Conservation (phyloP, 1,284 basidiomycete genomes). For the Entoloma clypeatum region DNA sequence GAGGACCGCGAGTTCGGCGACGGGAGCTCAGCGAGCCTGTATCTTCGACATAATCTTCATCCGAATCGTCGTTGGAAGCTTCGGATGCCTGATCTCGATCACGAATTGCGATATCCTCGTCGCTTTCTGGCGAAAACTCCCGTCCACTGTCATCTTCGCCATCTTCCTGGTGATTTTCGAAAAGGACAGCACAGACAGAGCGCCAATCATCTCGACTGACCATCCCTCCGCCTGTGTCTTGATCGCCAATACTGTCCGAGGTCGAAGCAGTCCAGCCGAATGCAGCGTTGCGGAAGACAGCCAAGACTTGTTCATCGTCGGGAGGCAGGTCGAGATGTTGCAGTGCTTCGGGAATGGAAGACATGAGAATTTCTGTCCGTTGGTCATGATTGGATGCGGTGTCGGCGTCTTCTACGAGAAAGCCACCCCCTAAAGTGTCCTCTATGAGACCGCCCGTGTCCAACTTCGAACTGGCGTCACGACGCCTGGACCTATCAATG, state of each 20-base stretch:
- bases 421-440: slow-evolving; percentile 17
- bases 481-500: no score
- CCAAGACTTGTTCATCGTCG: slow-evolving; percentile 63
- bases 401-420: slow-evolving; percentile 13
- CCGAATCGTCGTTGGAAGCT: slow-evolving; percentile 20
- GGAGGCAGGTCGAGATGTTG: slow-evolving; percentile 58
- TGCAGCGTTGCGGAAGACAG: slow-evolving; percentile 68
- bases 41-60: slow-evolving; percentile 32
- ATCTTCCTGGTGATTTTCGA: slow-evolving; percentile 38
- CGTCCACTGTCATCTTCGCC: slow-evolving; percentile 27
- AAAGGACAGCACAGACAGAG: slow-evolving; percentile 65
- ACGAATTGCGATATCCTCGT: slow-evolving; percentile 21
- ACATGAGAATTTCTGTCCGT: slow-evolving; percentile 44
- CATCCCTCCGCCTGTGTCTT: slow-evolving; percentile 24
- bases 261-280: slow-evolving; percentile 50
- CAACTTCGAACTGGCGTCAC: background rate
- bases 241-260: slow-evolving; percentile 13
- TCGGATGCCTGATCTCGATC: slow-evolving; percentile 12
- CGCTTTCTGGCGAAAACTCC: slow-evolving; percentile 16
- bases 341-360: slow-evolving; percentile 60
- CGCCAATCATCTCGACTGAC: slow-evolving; percentile 68
- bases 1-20: slow-evolving; percentile 19
- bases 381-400: slow-evolving; percentile 1
- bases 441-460: slow-evolving; percentile 6
- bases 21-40: slow-evolving; percentile 19